Conservation (phyloP, 2,329 filamentous ascomycete genomes). For the Beauveria sp. region DNA sequence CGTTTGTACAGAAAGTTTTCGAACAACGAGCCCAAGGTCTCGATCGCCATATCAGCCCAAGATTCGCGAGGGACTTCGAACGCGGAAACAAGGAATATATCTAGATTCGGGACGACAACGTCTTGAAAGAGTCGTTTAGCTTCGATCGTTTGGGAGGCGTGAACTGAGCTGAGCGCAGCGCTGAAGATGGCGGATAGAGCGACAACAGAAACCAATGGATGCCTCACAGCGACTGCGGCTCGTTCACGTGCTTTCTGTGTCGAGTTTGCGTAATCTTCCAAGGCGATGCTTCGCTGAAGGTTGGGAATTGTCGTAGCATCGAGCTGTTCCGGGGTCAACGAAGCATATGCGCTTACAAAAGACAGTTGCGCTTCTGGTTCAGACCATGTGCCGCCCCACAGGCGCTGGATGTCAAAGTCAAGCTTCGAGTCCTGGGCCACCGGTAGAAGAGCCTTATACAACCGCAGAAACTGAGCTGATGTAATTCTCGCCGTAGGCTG, state of each 20-base stretch:
- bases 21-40: conserved; percentile 70
- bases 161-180: conserved; percentile 53
- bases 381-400: conserved; percentile 90
- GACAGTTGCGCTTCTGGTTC: conserved; percentile 82
- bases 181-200: conserved; percentile 66
- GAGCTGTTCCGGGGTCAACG: conserved; percentile 64
- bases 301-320: conserved; percentile 81
- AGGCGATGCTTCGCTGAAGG: conserved; percentile 68
- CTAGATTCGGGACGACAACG: conserved; percentile 64
- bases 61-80: conserved; percentile 66
- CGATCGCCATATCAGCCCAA: conserved; percentile 66
- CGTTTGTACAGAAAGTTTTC: conserved; percentile 76
- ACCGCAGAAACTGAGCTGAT: conserved; percentile 67
- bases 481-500: conserved; percentile 69
- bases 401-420: conserved; percentile 69
- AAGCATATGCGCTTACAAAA: conserved; percentile 84
- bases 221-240: conserved; percentile 60
- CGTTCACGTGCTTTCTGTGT: conserved; percentile 42
- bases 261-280: conserved; percentile 47
- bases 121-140: conserved; percentile 59
- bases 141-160: conserved; percentile 55
- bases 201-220: conserved; percentile 81
- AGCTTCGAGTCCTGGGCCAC: conserved; percentile 49
- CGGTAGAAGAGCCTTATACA: conserved; percentile 73
- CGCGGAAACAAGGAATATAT: conserved; percentile 71